phyloP scores from a whole-genome alignment of 768 basidiomycete genomes.

The Daedaleopsis nitida region DNA sequence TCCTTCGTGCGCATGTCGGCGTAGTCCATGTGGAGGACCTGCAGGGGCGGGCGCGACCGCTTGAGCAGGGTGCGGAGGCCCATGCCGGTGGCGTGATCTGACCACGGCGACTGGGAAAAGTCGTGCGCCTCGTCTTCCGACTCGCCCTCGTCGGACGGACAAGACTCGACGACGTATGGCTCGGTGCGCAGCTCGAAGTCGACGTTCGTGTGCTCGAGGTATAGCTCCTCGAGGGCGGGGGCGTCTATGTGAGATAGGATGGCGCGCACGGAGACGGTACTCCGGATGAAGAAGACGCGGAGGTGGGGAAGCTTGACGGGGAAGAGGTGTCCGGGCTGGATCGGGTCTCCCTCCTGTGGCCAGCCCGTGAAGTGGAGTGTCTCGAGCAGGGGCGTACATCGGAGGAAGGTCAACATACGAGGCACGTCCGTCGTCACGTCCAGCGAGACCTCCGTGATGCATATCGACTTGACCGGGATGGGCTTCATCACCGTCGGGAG shows the following conservation, averaged over 20 bases:
- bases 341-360: constrained; percentile 45
- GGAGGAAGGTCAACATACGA: constrained; percentile 61
- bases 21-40: constrained; percentile 74
- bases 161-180: constrained; percentile 21
- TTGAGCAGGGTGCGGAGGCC: constrained; percentile 66
- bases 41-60: constrained; percentile 64
- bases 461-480: constrained; percentile 58
- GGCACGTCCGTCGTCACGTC: constrained; percentile 45
- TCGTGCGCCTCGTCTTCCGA: constrained; percentile 75
- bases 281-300: constrained; percentile 55
- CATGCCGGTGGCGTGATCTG: constrained; percentile 80
- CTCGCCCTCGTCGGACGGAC: constrained; percentile 57
- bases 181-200: constrained; percentile 43
- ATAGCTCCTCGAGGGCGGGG: constrained; percentile 60
- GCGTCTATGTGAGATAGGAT: constrained; percentile 66
- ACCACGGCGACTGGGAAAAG: constrained; percentile 76
- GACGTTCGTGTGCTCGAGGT: constrained; percentile 68
- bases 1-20: constrained; percentile 86
- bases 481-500: constrained; percentile 43
- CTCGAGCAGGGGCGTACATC: constrained; percentile 62
- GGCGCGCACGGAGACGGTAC: constrained; percentile 63
- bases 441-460: constrained; percentile 52
- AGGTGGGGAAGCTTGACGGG: constrained; percentile 59
- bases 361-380: constrained; percentile 58
- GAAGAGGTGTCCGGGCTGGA: constrained; percentile 29